Percentiles rank a stretch among this genome's conserved stretches.
Conservation (phyloP, 208 protist genomes). For the Histomonas meleagridis region DNA sequence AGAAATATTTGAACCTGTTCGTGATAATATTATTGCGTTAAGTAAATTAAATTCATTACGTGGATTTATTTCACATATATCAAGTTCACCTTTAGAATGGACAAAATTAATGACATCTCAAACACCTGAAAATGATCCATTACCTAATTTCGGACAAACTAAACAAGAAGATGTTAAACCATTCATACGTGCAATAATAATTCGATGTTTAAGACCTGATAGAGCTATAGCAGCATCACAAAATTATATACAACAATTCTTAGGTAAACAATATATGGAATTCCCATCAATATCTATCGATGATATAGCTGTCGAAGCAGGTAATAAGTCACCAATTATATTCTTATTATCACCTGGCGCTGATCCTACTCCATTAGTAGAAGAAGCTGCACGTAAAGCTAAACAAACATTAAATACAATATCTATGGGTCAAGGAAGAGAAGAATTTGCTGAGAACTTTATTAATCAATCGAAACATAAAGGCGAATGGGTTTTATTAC, state of each 20-base stretch:
- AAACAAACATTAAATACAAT: conserved; percentile 62
- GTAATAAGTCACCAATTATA: conserved; percentile 72
- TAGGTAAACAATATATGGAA: conserved; percentile 77
- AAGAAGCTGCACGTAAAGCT: conserved; percentile 73
- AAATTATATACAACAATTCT: conserved; percentile 68
- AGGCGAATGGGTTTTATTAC: conserved; percentile 65
- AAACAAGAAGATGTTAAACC: conserved; percentile 42
- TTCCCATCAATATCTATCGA: conserved; percentile 68
- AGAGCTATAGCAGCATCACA: conserved; percentile 75
- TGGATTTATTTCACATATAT: background rate
- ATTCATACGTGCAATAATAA: conserved; percentile 65
- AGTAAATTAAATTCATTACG: background rate
- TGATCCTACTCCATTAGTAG: conserved; percentile 81
- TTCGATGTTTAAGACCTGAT: conserved; percentile 73
- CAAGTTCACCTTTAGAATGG: background rate
- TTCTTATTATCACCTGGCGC: conserved; percentile 83
- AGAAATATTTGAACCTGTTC: background rate
- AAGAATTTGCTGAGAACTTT: conserved; percentile 68
- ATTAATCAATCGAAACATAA: conserved; percentile 52
- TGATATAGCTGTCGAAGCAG: conserved; percentile 46
- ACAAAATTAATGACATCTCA: background rate
- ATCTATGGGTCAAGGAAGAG: conserved; percentile 93
- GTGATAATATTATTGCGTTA: background rate
- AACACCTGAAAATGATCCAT: background rate
- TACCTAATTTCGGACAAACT: background rate